Evolutionary conservation across 2,329 filamentous ascomycete genomes (phyloP), one percentile per base, ranked within the genome.

Genomic region (Exutisphaerella laricina): DNA sequence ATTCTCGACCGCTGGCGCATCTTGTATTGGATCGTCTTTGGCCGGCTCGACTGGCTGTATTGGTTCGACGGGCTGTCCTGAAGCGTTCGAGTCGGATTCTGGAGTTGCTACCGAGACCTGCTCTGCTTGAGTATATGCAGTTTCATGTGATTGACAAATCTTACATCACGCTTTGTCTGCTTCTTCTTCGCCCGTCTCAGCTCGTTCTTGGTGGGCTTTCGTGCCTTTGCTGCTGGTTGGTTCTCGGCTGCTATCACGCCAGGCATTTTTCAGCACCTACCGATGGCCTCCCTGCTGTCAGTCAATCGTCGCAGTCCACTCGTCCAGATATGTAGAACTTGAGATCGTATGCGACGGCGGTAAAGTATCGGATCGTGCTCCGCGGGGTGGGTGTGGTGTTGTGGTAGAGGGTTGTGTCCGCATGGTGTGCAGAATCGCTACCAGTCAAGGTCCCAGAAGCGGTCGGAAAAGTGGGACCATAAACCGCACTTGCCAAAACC

Each of bases 121-220:
- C 1, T 9, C 13, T 12, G 21, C 5, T 16, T 40, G 14, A 34
- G 46, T 43, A 66, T 32, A 30, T 20, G 26, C 14, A 12, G 21
- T 16, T 3, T 12, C 9, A 13, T 28, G 13, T 7, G 9, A 8
- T 3, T 13, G 5, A 32, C 16, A 9, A 12, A 9, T 20, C 31
- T 45, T 21, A 45, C 32, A 54, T 78, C 68, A 59, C 81, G 81
- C 71, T 94, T 94, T 63, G 87, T 80, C 58, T 88, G 85, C 81
- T 95, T 96, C 78, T 92, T 95, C 74, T 90, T 89, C 36, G 88
- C 85, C 65, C 90, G 82, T 65, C 88, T 80, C 73, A 89, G 83
- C 69, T 94, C 88, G 69, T 96, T 96, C 74, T 96, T 97, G 65
- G 84, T 88, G 72, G 84, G 81, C 72, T 90, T 94, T 63, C 66